Base-by-base conservation (phyloP, 129 eudicot genomes). In the Arctium minus region DNA sequence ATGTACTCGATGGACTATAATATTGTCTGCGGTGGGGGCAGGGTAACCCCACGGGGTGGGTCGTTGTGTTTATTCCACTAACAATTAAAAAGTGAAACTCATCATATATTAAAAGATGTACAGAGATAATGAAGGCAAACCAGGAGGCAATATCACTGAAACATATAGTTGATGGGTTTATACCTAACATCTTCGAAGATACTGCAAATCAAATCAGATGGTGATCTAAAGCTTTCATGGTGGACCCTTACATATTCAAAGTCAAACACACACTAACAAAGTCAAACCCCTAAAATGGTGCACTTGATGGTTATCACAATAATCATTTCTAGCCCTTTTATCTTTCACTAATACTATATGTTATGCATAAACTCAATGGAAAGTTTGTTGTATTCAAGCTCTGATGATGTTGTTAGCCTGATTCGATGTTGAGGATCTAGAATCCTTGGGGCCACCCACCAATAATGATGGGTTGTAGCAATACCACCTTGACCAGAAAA, bases 401-500 rank as follows among this genome's bases (percentile, higher is more conserved):
- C 74, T 75, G 40, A 75, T 78, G 79, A 78, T 83, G 72, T 9
- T 71, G 67, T 42, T 84, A 78, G 56, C 83, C 64, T 0, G 74
- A 70, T 77, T 83, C 86, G 11, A 77, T 71, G 68, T 72, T 17
- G 31, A 70, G 60, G 78, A 72, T 40, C 48, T 79, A 42, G 87
- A 64, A 33, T 33, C 83, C 73, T 84, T 84, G 32, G 46, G 39
- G 13, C 42, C 22, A 27, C 27, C 44, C 46, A 30, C 64, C 70
- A 89, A 17, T 6, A 89, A 17, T 6, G 92, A 87, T 31, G 93
- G 91, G 80, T 89, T 90, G 79, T 86, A 87, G 75, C 90, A 86
- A 82, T 93, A 93, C 97, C 97, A 91, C 68, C 86, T 85, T 48
- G 96, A 93, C 94, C 97, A 93, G 74, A 93, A 93, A 29, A 93